Evolutionary conservation across 129 eudicot genomes (phyloP).

Genomic region (Chrysanthemum lavandulifolium): DNA sequence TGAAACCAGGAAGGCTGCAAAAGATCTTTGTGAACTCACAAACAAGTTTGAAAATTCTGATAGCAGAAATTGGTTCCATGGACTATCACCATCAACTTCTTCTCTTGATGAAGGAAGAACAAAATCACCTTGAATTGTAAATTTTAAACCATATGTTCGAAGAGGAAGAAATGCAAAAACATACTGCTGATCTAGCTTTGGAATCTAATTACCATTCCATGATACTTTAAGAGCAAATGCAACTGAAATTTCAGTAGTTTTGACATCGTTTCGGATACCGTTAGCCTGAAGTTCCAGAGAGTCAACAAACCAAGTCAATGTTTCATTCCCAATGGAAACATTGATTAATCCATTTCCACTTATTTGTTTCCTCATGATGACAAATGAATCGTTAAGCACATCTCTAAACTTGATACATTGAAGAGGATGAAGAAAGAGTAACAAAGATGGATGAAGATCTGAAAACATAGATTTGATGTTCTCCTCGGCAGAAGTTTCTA

Average conservation of each 20-base stretch:
- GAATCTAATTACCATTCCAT: slow-evolving; percentile 41
- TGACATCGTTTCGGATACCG: slow-evolving; percentile 58
- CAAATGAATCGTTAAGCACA: slow-evolving; percentile 47
- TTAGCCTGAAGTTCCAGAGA: slow-evolving; percentile 52
- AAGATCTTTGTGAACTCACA: slow-evolving; percentile 59
- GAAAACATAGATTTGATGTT: slow-evolving; percentile 77
- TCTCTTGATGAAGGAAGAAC: slow-evolving; percentile 96
- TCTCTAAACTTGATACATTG: slow-evolving; percentile 69
- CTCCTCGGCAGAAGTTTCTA: slow-evolving; percentile 41
- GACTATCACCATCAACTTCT: slow-evolving; percentile 88
- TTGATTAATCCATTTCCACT: slow-evolving; percentile 62
- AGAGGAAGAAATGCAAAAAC: slow-evolving; percentile 96
- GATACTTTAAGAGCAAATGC: slow-evolving; percentile 71
- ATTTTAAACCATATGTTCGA: slow-evolving; percentile 82
- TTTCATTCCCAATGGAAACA: slow-evolving; percentile 65
- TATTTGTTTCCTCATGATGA: slow-evolving; percentile 70
- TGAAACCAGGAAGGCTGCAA: slow-evolving; percentile 70
- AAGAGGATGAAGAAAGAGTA: slow-evolving; percentile 92
- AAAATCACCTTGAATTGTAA: slow-evolving; percentile 92
- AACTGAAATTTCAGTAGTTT: slow-evolving; percentile 72
- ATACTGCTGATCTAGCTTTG: slow-evolving; percentile 67
- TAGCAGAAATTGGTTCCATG: slow-evolving; percentile 91
- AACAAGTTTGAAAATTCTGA: slow-evolving; percentile 75
- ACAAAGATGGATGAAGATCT: slow-evolving; percentile 87
- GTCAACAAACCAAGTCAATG: slow-evolving; percentile 67